Evolutionary conservation across 2,329 filamentous ascomycete genomes (phyloP).

Genomic region (Zymoseptoria ardabiliae): DNA sequence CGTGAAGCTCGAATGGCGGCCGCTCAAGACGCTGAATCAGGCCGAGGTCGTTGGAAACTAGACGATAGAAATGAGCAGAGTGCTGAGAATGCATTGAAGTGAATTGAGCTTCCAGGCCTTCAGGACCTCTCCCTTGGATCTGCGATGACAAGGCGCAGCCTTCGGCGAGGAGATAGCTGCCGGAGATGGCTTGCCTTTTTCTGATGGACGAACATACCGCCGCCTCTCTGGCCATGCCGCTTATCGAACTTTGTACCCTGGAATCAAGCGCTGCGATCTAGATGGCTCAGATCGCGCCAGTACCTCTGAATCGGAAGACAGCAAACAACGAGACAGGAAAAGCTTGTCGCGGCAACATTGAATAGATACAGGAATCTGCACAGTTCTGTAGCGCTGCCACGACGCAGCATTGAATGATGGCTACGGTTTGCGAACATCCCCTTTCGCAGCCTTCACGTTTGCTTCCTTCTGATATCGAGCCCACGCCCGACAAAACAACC

Average conservation of each 20-base stretch:
- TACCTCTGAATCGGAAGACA: neutral
- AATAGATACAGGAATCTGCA: neutral
- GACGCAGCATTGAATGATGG: neutral
- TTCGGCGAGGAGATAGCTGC: too few relatives aligned
- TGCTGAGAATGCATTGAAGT: too few relatives aligned
- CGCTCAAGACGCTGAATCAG: too few relatives aligned
- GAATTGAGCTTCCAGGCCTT: too few relatives aligned
- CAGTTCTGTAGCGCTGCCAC: neutral
- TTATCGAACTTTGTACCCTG: too few relatives aligned
- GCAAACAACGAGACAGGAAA: neutral
- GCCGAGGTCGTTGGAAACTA: neutral
- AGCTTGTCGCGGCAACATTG: neutral
- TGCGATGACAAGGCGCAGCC: too few relatives aligned
- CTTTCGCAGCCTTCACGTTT: neutral
- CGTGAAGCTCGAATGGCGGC: neutral
- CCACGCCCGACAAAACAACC: neutral
- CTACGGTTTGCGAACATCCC: too few relatives aligned
- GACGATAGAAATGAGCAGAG: neutral
- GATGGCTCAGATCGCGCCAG: neutral
- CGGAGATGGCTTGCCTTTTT: too few relatives aligned
- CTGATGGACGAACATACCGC: too few relatives aligned
- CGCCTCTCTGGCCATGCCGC: too few relatives aligned
- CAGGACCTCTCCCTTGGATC: too few relatives aligned
- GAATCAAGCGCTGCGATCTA: neutral
- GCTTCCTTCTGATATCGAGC: too few relatives aligned